phyloP scores from a whole-genome alignment of 2,329 filamentous ascomycete species.

The Myriosclerotinia scirpicola region DNA sequence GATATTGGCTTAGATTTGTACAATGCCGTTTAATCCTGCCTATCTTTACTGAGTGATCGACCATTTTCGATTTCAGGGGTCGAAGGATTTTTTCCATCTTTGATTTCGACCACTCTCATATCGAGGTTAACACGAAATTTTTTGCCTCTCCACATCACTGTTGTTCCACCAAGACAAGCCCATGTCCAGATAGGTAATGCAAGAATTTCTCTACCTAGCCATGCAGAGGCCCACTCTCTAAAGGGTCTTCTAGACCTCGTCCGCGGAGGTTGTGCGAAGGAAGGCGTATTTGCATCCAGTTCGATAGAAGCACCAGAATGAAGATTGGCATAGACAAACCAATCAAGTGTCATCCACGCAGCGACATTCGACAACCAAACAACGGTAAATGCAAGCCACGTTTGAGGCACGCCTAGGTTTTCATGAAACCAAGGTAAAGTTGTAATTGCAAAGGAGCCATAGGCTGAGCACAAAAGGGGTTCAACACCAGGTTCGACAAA shows the following conservation, averaged over 20 bases:
- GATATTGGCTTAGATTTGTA: neutral
- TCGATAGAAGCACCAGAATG: slow-evolving; percentile 73
- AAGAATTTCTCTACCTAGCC: slow-evolving; percentile 79
- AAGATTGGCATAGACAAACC: slow-evolving; percentile 68
- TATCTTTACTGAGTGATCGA: slow-evolving; percentile 35
- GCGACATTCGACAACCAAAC: slow-evolving; percentile 67
- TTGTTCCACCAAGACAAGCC: slow-evolving; percentile 86
- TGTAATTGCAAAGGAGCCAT: slow-evolving; percentile 76
- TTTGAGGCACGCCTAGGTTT: slow-evolving; percentile 55
- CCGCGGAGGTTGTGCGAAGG: slow-evolving; percentile 68
- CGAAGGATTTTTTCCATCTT: slow-evolving; percentile 18
- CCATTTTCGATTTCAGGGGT: slow-evolving; percentile 27
- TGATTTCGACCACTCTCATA: slow-evolving; percentile 69
- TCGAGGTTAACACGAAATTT: slow-evolving; percentile 80
- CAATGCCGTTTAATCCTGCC: slow-evolving; percentile 31
- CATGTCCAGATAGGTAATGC: slow-evolving; percentile 88
- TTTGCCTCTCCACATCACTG: slow-evolving; percentile 83
- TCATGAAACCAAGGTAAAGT: slow-evolving; percentile 64
- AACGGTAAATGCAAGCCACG: slow-evolving; percentile 64
- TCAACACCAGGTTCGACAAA: slow-evolving; percentile 92
- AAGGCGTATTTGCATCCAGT: slow-evolving; percentile 69
- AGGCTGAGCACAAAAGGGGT: slow-evolving; percentile 77
- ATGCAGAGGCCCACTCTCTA: slow-evolving; percentile 72
- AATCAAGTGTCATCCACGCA: slow-evolving; percentile 75
- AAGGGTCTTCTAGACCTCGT: slow-evolving; percentile 56